phyloP scores from a whole-genome alignment of 768 basidiomycete genomes.

The Tricholoma saponaceum region DNA sequence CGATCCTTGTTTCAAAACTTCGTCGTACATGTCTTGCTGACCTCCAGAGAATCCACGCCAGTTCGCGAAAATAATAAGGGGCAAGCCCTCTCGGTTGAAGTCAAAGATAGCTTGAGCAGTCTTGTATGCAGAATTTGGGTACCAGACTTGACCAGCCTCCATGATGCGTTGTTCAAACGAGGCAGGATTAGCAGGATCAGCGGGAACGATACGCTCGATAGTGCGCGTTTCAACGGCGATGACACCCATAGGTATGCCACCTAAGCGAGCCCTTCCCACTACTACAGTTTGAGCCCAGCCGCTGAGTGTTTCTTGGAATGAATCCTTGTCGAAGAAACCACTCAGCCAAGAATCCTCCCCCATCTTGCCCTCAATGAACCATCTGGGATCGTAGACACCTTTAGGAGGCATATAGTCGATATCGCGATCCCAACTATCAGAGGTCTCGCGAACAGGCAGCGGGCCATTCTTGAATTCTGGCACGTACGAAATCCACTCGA shows the following conservation, averaged over 20 bases:
- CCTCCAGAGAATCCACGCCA: conserved; percentile 99
- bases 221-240: conserved; percentile 98
- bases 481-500: conserved; percentile 93
- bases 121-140: conserved; percentile 99
- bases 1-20: conserved; percentile 93
- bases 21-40: conserved; percentile 99
- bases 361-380: conserved; percentile 94
- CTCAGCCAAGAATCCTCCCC: conserved; percentile 81
- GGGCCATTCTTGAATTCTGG: conserved; percentile 78
- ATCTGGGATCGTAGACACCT: conserved; percentile 93
- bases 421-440: conserved; percentile 88
- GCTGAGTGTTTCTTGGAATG: conserved; percentile 97
- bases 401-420: conserved; percentile 90
- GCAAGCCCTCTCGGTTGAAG: conserved; percentile 94
- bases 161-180: conserved; percentile 98
- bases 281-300: conserved; percentile 99
- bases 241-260: conserved; percentile 96
- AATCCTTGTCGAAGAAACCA: conserved; percentile 96
- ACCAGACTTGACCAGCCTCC: conserved; percentile 99
- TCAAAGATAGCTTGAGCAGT: conserved; percentile 99
- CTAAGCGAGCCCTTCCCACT: conserved; percentile 91
- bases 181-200: conserved; percentile 94
- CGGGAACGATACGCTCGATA: conserved; percentile 93
- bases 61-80: conserved; percentile 98
- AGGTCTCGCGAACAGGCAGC: conserved; percentile 70